Evolutionary conservation across 108 stramenopile species (phyloP), one percentile per base, ranked within the genome.

Genomic region (Conticribra weissflogii): DNA sequence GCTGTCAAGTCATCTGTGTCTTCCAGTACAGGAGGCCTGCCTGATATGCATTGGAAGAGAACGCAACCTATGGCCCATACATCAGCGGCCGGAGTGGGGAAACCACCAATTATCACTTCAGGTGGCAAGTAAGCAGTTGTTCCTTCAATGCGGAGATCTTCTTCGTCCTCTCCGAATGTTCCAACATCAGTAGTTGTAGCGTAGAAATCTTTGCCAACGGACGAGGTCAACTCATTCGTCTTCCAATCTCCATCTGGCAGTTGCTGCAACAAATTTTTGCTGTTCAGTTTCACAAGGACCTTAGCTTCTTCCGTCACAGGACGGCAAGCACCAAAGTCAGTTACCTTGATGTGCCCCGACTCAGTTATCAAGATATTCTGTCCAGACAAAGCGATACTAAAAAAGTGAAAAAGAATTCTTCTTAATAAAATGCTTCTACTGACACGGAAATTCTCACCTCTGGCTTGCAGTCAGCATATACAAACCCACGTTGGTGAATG

Each of bases 41-140:
- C 98, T 3, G 95, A 67, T 7, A 98, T 55, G 65, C 94, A 95
- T 62, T 96, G 95, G 83, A 90, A 98, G 25, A 96, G 41, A 1
- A 98, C 86, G 72, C 98, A 99, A 2, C 98, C 98, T 52, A 97
- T 84, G 8, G 97, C 96, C 97, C 98, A 99, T 7, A 93, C 73
- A 82, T 99, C 98, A n/a, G 96, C 86, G 21, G 85, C 83, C 29
- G 62, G 44, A 14, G 85, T 83, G 25, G 93, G 94, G 25, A 86
- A 59, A 1, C 72, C 89, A 19, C 96, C 96, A 46, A 86, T 60
- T 7, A 96, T 89, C 18, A 98, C 95, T 74, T 99, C 98, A 4
- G 98, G 98, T 22, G 98, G 95, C 30, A 99, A 82, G 71, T 98
- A 99, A 4, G 93, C 92, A 12, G 96, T 92, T 15, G 98, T 99